Percentiles rank a stretch among this genome's conserved stretches.
Evolutionary conservation across 2,329 filamentous ascomycete species (phyloP).

Genomic region (Capronia americana): DNA sequence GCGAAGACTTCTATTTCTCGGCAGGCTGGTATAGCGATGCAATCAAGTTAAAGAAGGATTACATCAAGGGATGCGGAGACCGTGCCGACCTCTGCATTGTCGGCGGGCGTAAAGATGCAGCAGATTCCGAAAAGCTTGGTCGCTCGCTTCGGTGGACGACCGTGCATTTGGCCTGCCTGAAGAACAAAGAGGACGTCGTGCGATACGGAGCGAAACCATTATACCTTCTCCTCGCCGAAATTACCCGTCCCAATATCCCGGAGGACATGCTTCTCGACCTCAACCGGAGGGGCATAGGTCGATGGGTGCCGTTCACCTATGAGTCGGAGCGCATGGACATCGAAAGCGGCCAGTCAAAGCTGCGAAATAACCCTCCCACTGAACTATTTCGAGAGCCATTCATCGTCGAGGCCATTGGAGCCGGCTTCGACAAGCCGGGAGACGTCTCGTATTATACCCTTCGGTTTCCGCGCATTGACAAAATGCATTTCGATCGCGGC

Average conservation of each 20-base stretch:
- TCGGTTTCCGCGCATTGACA: slow-evolving; percentile 76
- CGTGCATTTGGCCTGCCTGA: slow-evolving; percentile 78
- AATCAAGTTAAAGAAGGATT: slow-evolving; percentile 90
- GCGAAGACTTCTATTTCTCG: slow-evolving; percentile 76
- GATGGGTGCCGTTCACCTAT: slow-evolving; percentile 47
- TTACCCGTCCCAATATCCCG: slow-evolving; percentile 59
- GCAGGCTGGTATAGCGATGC: slow-evolving; percentile 56
- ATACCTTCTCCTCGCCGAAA: slow-evolving; percentile 71
- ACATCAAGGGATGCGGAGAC: slow-evolving; percentile 77
- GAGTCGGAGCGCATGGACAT: slow-evolving; percentile 51
- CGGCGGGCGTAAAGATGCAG: slow-evolving; percentile 73
- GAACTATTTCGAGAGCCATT: slow-evolving; percentile 70
- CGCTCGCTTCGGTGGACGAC: slow-evolving; percentile 74
- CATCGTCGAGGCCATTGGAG: slow-evolving; percentile 80
- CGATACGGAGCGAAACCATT: slow-evolving; percentile 59
- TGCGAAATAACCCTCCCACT: slow-evolving; percentile 41
- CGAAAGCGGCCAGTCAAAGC: slow-evolving; percentile 51
- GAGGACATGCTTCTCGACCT: slow-evolving; percentile 60
- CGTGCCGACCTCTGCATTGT: slow-evolving; percentile 82
- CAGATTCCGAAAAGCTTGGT: slow-evolving; percentile 63
- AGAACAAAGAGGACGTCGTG: slow-evolving; percentile 68
- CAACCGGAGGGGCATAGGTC: slow-evolving; percentile 55
- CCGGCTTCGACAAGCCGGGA: slow-evolving; percentile 75
- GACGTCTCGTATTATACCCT: slow-evolving; percentile 75
- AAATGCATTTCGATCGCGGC: slow-evolving; percentile 77